Conservation (phyloP, 2,329 filamentous ascomycete genomes). For the Beauveria bassiana region DNA sequence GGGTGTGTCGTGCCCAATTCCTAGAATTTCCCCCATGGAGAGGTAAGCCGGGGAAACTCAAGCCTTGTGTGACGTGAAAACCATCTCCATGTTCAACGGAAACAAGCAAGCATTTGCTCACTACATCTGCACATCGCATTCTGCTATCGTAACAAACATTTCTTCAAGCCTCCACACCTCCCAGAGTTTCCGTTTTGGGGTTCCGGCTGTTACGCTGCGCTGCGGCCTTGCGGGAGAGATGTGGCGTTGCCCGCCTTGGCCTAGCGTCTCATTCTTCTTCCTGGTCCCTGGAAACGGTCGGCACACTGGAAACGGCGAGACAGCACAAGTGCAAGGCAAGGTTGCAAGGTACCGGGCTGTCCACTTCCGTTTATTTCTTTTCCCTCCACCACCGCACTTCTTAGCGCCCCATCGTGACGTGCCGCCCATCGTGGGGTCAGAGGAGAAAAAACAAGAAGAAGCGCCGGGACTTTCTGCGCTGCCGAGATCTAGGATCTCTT, state of each 20-base stretch:
- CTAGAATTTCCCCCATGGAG: no score
- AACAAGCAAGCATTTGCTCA: no score
- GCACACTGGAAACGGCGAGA: slow-evolving; percentile 6
- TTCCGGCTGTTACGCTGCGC: background rate
- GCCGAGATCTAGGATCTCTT: slow-evolving; percentile 9
- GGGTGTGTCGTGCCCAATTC: no score
- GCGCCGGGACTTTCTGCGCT: slow-evolving; percentile 6
- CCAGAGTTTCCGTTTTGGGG: background rate
- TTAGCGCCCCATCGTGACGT: slow-evolving; percentile 5
- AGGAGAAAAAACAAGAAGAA: background rate
- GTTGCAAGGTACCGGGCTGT: background rate
- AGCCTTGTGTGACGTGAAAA: no score
- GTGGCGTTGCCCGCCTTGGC: background rate
- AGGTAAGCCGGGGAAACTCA: no score
- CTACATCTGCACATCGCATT: no score
- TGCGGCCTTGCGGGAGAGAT: background rate
- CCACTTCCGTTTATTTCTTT: background rate
- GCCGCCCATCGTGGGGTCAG: slow-evolving; percentile 10
- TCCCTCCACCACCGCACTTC: background rate
- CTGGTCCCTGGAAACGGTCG: slow-evolving; percentile 4
- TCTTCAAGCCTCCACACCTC: background rate
- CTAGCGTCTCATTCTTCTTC: background rate
- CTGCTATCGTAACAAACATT: background rate
- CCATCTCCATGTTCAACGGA: no score
- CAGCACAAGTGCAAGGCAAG: background rate